Percentiles rank a stretch among this genome's conserved stretches.
Evolutionary conservation across 1,284 basidiomycete genomes (phyloP).

Genomic region (Schizopora paradoxa): DNA sequence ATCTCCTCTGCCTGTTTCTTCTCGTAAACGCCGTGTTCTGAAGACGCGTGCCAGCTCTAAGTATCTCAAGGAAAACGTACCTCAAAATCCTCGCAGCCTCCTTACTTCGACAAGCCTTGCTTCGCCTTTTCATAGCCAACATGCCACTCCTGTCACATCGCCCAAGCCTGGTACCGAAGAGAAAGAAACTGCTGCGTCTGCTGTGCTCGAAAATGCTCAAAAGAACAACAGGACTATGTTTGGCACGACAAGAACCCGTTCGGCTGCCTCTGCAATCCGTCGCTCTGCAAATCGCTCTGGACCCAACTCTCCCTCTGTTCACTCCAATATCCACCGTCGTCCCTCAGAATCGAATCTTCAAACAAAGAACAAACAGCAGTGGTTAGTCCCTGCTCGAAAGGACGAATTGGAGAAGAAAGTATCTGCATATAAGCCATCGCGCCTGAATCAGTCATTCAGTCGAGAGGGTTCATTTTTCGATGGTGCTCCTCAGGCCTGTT

Average conservation of each 20-base stretch:
- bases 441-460: conserved; percentile 1
- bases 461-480: conserved; percentile 16
- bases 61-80: conserved; percentile 43
- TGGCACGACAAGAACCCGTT: too few species aligned
- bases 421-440: neutral
- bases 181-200: conserved; percentile 11
- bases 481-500: conserved; percentile 15
- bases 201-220: conserved; percentile 15
- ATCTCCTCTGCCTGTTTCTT: conserved; percentile 37
- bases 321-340: conserved; percentile 8
- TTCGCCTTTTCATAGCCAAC: conserved; percentile 37
- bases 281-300: too few species aligned
- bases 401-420: conserved; percentile 10
- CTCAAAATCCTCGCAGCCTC: neutral
- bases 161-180: too few species aligned
- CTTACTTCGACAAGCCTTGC: conserved; percentile 26
- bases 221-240: too few species aligned
- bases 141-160: too few species aligned
- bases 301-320: too few species aligned
- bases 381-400: conserved; percentile 13
- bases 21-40: conserved; percentile 15
- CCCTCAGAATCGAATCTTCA: conserved; percentile 10
- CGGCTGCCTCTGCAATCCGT: too few species aligned
- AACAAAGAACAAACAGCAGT: conserved; percentile 12
- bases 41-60: conserved; percentile 14